Evolutionary conservation across 148 eudicot species (phyloP).

Genomic region (Simmondsia chinensis): DNA sequence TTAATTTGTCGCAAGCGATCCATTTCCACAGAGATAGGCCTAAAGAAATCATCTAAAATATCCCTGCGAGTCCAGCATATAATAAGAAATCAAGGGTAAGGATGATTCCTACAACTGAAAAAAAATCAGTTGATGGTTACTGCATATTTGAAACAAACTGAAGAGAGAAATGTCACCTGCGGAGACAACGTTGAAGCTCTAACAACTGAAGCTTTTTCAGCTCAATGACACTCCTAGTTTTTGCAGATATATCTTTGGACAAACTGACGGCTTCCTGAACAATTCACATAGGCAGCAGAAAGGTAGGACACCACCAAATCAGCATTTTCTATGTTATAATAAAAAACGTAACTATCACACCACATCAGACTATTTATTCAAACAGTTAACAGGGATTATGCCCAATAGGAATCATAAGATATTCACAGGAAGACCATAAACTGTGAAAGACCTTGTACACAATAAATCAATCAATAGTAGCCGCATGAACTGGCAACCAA

Average conservation of each 20-base stretch:
- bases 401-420: too few species aligned
- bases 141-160: neutral
- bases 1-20: constrained; percentile 77
- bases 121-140: neutral
- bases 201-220: constrained; percentile 88
- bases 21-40: constrained; percentile 65
- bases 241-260: constrained; percentile 84
- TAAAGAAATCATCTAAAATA: constrained; percentile 78
- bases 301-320: neutral
- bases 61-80: constrained; percentile 44
- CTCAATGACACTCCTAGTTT: constrained; percentile 93
- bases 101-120: too few species aligned
- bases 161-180: constrained; percentile 44
- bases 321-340: neutral
- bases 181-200: constrained; percentile 84
- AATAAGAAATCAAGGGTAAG: neutral
- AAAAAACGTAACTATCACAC: neutral
- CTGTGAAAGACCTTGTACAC: too few species aligned
- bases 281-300: neutral
- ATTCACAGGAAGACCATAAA: too few species aligned
- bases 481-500: too few species aligned
- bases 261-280: constrained; percentile 81
- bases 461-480: too few species aligned
- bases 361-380: neutral
- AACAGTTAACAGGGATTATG: too few species aligned